Conservation (phyloP, 345 rosid species). For the Gossypium arboreum region DNA sequence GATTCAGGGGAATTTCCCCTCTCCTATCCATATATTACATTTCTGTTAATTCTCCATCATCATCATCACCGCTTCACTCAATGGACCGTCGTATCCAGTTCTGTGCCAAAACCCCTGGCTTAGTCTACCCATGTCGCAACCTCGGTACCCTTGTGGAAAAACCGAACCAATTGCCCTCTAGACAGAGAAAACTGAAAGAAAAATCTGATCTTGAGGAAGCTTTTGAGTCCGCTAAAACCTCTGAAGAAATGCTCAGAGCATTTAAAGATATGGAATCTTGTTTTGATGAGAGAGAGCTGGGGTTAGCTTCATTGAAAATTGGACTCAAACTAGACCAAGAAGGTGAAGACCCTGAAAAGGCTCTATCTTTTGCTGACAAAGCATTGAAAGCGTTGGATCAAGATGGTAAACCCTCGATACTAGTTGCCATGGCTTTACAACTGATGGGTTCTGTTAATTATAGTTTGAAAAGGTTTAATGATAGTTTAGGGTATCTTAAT, state of each 20-base stretch:
- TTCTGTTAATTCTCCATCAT: conserved; percentile 24
- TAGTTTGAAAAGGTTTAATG: conserved; percentile 66
- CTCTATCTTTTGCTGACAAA: conserved; percentile 55
- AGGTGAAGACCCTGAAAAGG: conserved; percentile 71
- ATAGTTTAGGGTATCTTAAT: conserved; percentile 72
- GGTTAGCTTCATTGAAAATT: conserved; percentile 66
- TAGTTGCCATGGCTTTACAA: conserved; percentile 72
- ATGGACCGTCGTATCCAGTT: background rate
- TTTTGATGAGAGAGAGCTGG: conserved; percentile 69
- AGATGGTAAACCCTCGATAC: conserved; percentile 46
- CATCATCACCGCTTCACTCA: conserved; percentile 23
- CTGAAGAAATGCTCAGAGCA: conserved; percentile 68
- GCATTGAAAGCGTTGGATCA: conserved; percentile 63
- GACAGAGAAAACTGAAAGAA: conserved; percentile 52
- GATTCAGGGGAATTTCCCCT: conserved; percentile 27
- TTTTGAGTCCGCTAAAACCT: conserved; percentile 72
- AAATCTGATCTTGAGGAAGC: conserved; percentile 73
- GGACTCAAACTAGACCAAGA: conserved; percentile 88
- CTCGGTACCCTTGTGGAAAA: conserved; percentile 50
- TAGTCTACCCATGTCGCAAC: conserved; percentile 38
- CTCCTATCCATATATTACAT: conserved; percentile 20
- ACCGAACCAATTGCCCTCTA: conserved; percentile 41
- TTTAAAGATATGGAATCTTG: conserved; percentile 71
- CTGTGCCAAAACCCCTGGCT: conserved; percentile 26
- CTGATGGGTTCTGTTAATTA: conserved; percentile 72